Evolutionary conservation across 257 asterid genomes (phyloP).

Genomic region (Nemophila menziesii): DNA sequence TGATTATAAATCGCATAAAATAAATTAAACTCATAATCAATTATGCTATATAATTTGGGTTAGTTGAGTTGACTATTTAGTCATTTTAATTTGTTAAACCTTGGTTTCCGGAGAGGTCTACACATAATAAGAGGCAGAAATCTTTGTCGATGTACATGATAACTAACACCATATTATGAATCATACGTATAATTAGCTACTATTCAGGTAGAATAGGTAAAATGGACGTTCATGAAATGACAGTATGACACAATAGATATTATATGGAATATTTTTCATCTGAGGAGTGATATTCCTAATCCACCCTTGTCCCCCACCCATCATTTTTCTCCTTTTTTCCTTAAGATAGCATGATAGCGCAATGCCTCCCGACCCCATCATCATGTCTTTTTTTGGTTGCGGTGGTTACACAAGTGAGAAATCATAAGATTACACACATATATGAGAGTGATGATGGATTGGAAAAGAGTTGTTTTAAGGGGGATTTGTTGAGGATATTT

Average conservation of each 20-base stretch:
- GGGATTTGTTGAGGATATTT: conserved; percentile 26
- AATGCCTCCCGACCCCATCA: conserved; percentile 6
- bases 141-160: not conserved
- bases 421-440: not conserved
- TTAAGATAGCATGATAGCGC: not conserved
- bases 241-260: not conserved
- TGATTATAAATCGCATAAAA: too few species aligned
- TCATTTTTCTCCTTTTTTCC: not conserved
- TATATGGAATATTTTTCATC: too few species aligned
- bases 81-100: too few species aligned
- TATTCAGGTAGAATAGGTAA: not conserved
- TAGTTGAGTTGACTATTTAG: too few species aligned
- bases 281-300: too few species aligned
- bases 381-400: conserved; percentile 4
- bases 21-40: too few species aligned
- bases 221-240: not conserved
- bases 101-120: not conserved
- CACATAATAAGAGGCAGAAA: not conserved
- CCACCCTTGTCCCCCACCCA: not conserved
- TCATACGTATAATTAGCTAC: not conserved
- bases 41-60: too few species aligned
- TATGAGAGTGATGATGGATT: not conserved
- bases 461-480: conserved; percentile 15
- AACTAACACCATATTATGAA: not conserved
- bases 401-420: conserved; percentile 3